Evolutionary conservation across 2,329 filamentous ascomycete species (phyloP).

Genomic region (Hypoxylon sp.): DNA sequence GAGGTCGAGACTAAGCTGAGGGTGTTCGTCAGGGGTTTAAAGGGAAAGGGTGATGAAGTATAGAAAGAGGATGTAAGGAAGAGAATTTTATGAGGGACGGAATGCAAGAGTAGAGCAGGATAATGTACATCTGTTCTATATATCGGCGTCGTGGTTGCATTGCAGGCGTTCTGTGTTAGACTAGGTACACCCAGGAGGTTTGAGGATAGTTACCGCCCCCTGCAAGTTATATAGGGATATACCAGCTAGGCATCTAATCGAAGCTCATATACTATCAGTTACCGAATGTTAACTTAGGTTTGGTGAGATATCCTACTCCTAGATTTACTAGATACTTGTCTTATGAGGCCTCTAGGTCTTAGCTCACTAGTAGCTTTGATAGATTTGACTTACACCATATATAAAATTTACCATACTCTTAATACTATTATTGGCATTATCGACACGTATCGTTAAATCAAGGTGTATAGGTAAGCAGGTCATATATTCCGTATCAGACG

Average conservation of each 20-base stretch:
- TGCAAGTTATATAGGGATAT: constrained; percentile 15
- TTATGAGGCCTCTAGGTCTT: not conserved
- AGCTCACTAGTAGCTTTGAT: not conserved
- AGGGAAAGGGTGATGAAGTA: not conserved
- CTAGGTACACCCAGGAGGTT: constrained; percentile 19
- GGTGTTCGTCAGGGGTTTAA: not conserved
- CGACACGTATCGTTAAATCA: too few relatives aligned
- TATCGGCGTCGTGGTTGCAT: constrained; percentile 43
- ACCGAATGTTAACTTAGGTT: not conserved
- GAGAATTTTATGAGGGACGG: not conserved
- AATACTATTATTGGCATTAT: too few relatives aligned
- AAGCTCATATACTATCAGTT: constrained; percentile 11
- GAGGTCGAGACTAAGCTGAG: constrained; percentile 28
- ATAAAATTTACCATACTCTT: too few relatives aligned
- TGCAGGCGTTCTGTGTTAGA: constrained; percentile 43
- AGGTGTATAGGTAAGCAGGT: too few relatives aligned
- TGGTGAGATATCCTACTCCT: not conserved
- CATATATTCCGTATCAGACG: not conserved
- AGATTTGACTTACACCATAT: too few relatives aligned
- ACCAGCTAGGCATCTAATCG: constrained; percentile 18
- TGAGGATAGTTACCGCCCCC: constrained; percentile 2
- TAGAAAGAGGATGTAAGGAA: not conserved
- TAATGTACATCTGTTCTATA: constrained; percentile 8
- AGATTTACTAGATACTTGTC: too few relatives aligned
- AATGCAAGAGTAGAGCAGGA: constrained; percentile 12